phyloP scores from a whole-genome alignment of 2,329 filamentous ascomycete species.

The Tolypocladium ophioglossoides region DNA sequence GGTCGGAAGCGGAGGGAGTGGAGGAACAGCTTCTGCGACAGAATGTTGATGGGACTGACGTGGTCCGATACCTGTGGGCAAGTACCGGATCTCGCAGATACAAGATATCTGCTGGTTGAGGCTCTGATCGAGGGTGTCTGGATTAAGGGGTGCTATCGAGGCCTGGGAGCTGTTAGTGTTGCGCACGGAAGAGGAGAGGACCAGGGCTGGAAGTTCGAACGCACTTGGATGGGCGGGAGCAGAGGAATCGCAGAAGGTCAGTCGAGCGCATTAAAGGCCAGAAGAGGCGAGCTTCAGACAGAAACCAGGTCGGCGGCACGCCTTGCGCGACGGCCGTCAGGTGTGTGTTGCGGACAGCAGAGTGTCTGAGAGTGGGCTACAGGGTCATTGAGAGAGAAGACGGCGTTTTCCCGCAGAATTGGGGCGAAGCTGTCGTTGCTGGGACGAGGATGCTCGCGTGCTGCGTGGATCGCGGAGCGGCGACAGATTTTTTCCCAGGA shows the following conservation, averaged over 20 bases:
- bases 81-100: conserved; percentile 70
- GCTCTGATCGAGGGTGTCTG: conserved; percentile 3
- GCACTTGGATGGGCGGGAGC: conserved; percentile 80
- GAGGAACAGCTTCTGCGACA: conserved; percentile 70
- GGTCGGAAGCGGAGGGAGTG: conserved; percentile 75
- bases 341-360: neutral
- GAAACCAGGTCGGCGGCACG: conserved; percentile 13
- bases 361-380: neutral
- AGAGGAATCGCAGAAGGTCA: conserved; percentile 86
- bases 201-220: conserved; percentile 15
- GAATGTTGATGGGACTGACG: conserved; percentile 70
- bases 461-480: neutral
- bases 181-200: neutral
- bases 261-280: conserved; percentile 76
- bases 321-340: conserved; percentile 4
- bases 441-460: neutral
- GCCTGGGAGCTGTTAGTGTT: conserved; percentile 25
- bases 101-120: conserved; percentile 10
- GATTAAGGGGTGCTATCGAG: conserved; percentile 45
- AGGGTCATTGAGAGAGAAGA: neutral
- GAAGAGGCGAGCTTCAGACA: conserved; percentile 7
- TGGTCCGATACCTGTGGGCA: conserved; percentile 69
- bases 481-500: neutral
- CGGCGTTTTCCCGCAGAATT: neutral
- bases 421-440: neutral